Percentiles rank a stretch among this genome's conserved stretches.
Evolutionary conservation across 176 grass and related monocot genomes (phyloP).

Genomic region (Tillandsia leiboldiana): DNA sequence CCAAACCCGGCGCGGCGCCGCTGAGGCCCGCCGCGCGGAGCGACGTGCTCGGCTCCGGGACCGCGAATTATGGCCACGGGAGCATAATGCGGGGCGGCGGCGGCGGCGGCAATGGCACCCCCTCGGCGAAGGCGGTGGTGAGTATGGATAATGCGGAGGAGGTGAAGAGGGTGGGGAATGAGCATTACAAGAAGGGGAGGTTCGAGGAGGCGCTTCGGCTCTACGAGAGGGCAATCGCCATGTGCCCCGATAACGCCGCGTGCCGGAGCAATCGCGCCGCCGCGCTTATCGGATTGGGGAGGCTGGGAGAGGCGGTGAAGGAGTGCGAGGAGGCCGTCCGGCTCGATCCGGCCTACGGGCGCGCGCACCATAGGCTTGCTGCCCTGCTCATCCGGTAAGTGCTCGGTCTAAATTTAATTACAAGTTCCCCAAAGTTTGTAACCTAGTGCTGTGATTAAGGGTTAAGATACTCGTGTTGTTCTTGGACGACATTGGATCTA

Average conservation of each 20-base stretch:
- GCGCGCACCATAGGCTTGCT: slow-evolving; percentile 79
- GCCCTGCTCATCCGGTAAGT: slow-evolving; percentile 61
- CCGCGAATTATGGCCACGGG: slow-evolving; percentile 81
- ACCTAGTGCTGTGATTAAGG: slow-evolving; percentile 12
- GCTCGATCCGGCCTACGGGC: slow-evolving; percentile 62
- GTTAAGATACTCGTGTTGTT: slow-evolving; percentile 9
- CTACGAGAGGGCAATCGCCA: slow-evolving; percentile 66
- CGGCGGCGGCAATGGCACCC: slow-evolving; percentile 42
- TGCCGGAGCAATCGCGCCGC: slow-evolving; percentile 87
- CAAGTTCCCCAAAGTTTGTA: slow-evolving; percentile 13
- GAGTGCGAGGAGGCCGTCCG: slow-evolving; percentile 82
- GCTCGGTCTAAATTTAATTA: slow-evolving; percentile 4
- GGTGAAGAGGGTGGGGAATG: slow-evolving; percentile 79
- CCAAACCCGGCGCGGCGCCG: slow-evolving; percentile 32
- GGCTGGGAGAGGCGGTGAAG: slow-evolving; percentile 68
- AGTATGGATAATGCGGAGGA: slow-evolving; percentile 67
- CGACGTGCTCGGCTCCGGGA: slow-evolving; percentile 83
- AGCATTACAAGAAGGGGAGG: slow-evolving; percentile 67
- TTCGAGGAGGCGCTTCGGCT: slow-evolving; percentile 68
- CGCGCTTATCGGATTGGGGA: slow-evolving; percentile 60
- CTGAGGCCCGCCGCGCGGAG: slow-evolving; percentile 27
- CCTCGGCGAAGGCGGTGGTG: slow-evolving; percentile 36
- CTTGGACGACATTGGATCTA: not conserved
- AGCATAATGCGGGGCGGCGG: slow-evolving; percentile 56
- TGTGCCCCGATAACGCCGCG: slow-evolving; percentile 73